Evolutionary conservation across 163 green algal species (phyloP).

Genomic region (Chlamydomonas reinhardtii): DNA sequence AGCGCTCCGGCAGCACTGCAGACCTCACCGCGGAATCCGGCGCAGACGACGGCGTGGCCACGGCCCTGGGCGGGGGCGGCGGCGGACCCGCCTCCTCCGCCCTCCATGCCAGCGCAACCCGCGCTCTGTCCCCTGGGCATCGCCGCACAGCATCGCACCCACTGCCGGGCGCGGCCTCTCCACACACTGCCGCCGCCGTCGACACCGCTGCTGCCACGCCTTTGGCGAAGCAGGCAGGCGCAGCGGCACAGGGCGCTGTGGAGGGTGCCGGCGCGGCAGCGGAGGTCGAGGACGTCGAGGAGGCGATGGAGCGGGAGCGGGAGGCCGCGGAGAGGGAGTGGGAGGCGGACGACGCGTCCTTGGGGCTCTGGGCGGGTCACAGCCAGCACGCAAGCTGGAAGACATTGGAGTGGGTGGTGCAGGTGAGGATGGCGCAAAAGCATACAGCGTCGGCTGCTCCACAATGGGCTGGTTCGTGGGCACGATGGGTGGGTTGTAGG

Average conservation of each 20-base stretch:
- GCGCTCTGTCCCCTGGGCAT: background rate
- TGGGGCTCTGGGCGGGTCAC: conserved; percentile 29
- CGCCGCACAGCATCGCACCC: conserved; percentile 17
- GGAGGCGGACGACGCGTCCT: background rate
- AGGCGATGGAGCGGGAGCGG: background rate
- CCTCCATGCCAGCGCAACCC: no score
- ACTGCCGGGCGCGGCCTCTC: background rate
- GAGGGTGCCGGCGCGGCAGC: background rate
- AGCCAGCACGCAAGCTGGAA: conserved; percentile 39
- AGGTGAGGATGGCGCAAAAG: conserved; percentile 12
- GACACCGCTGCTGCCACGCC: background rate
- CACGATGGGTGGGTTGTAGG: no score
- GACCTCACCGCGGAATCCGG: background rate
- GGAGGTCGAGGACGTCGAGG: background rate
- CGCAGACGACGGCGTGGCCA: no score
- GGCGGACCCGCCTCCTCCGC: no score
- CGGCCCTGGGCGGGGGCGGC: no score
- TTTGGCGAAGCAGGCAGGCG: background rate
- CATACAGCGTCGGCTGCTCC: no score
- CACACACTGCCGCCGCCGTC: background rate
- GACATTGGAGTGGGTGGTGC: conserved; percentile 54
- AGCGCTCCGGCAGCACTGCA: background rate
- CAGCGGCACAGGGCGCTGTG: background rate
- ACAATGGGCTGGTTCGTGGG: no score
- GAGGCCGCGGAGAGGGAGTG: background rate